Evolutionary conservation across 352 stramenopile species (phyloP), one percentile per base, ranked within the genome.

Genomic region (Phytophthora foliorum): DNA sequence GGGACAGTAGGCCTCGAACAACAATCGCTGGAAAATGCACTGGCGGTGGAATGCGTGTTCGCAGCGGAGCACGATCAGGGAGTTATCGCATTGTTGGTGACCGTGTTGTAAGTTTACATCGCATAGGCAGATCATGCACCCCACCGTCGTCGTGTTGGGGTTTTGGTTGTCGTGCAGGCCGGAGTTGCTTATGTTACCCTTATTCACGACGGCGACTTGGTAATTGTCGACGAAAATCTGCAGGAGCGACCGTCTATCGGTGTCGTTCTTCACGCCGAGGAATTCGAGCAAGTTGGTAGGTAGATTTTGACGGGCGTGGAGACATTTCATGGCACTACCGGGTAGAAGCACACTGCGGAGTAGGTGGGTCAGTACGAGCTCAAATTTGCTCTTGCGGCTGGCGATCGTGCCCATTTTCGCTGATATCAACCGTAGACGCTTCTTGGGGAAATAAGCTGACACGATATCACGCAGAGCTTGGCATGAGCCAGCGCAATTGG

Each of bases 1-100:
- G 13, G 83, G 83, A 45, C 81, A 92, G 49, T 87, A 79, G 68
- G 74, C 81, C 57, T 90, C 64, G 69, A 88, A 82, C 25, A 82
- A 41, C 14, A 92, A 72, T 80, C 81, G 90, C 76, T 89, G 71
- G 41, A 85, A 88, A 27, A 92, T 67, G 69, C 83, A 92, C 36
- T 83, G 72, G 13, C 83, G 79, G 71, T 90, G 83, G 67, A 92
- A 90, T 22, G 71, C 58, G 60, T 91, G 83, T 38, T 72, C 68
- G 62, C 81, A 91, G 19, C 75, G 80, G 25, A 91, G 72, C 52
- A 38, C 32, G 32, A 38, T 38, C 10, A 38, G 32, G 16, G 32
- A 38, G 32, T 38, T 38, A 5, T 38, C 32, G 32, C 32, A 38
- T 38, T 38, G 32, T 9, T 38, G 2, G 32, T 38, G 32, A 2